Base-by-base conservation (phyloP, 805 yeast species). In the Kuraishia ogatae region DNA sequence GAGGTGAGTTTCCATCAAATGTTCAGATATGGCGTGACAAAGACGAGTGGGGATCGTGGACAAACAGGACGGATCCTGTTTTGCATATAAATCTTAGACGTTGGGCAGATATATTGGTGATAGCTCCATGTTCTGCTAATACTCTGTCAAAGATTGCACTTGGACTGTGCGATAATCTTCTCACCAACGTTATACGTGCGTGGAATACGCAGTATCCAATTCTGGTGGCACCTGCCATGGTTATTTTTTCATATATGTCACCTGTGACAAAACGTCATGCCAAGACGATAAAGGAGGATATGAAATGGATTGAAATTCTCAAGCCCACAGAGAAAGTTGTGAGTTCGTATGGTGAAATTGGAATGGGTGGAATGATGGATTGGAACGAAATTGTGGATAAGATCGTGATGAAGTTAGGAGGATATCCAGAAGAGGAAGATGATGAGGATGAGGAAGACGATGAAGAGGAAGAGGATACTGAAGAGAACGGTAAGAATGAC, bases 281-380 rank as follows among this genome's bases (percentile, higher is more conserved):
- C 49, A 73, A 79, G 55, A 67, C 77, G 39, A 76, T 81, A 48
- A 70, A 74, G n/a, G 84, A 81, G 57, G 83, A 80, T 59, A 81
- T 81, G 85, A 80, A 80, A 21, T 81, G 85, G 84, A 79, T 81
- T 52, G 69, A 81, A 60, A 66, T 81, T 19, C 69, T 81, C 58
- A 81, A 78, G 63, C 85, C 85, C 1, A 80, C 81, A 2, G 85
- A 81, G 61, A 81, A 81, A 59, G 83, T 81, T 13, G 77, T 76
- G 57, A 75, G 83, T 56, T 70, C 79, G 62, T 74, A 74, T 61
- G 85, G 85, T 55, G 85, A 81, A 59, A 81, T 81, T 54, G 85
- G 85, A 19, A 78, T 81, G 84, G 85, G 85, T 15, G 85, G 85
- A 54, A 81, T 81, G 85, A 80, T 80, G 84, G 85, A 81, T 60